These are phyloP conservation scores for Leishmania aethiopica DNA, from an alignment of 208 protist genomes.

Conservation along the genomic window DNA sequence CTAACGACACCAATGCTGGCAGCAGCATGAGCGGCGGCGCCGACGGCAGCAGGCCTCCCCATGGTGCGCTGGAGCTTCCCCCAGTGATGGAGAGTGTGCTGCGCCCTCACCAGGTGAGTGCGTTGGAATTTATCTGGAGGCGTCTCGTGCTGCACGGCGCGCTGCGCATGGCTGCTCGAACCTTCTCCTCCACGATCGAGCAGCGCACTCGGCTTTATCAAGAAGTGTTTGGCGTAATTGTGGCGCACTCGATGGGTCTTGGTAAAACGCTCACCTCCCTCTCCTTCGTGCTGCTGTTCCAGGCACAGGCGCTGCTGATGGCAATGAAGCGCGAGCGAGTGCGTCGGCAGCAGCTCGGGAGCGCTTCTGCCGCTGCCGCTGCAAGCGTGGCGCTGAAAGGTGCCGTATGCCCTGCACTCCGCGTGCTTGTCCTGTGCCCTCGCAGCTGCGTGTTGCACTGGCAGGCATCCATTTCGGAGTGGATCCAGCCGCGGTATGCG, in stretches of 20 bases:
- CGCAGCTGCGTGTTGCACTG: conserved; percentile 77
- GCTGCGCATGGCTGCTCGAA: conserved; percentile 41
- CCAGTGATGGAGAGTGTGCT: conserved; percentile 43
- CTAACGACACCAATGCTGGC: neutral
- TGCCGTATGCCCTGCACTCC: conserved; percentile 38
- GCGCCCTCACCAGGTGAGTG: conserved; percentile 69
- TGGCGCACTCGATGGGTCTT: conserved; percentile 91
- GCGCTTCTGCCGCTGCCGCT: neutral
- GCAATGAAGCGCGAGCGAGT: conserved; percentile 34
- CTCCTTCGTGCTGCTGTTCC: conserved; percentile 71
- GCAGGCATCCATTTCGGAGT: conserved; percentile 56
- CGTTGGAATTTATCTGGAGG: conserved; percentile 78
- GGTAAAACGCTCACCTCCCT: conserved; percentile 86
- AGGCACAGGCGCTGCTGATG: conserved; percentile 52
- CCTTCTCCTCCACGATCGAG: conserved; percentile 37
- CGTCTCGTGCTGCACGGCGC: conserved; percentile 73
- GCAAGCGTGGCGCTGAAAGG: conserved; percentile 9
- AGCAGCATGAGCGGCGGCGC: neutral
- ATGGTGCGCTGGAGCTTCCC: conserved; percentile 25
- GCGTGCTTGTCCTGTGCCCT: conserved; percentile 75
- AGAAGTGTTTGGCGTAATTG: conserved; percentile 69
- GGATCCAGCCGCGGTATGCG: conserved; percentile 61
- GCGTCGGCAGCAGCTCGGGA: conserved; percentile 7
- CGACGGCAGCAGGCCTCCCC: neutral
- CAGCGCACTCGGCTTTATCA: conserved; percentile 55